Evolutionary conservation across 805 yeast species (phyloP).

Genomic region (Ogataea zsoltii): DNA sequence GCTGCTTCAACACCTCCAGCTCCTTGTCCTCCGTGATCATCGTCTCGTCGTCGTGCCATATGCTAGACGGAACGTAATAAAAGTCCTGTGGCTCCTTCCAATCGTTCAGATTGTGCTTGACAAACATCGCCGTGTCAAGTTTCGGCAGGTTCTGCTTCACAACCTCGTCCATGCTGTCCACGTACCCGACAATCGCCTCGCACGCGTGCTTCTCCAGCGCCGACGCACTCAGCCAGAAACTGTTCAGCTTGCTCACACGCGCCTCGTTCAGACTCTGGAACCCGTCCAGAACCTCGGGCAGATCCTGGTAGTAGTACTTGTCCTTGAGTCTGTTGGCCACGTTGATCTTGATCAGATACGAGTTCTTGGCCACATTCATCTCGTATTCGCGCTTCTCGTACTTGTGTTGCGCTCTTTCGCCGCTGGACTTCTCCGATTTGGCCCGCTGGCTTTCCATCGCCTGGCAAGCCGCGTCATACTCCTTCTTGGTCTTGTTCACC

Average conservation of each 20-base stretch:
- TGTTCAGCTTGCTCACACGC: conserved; percentile 70
- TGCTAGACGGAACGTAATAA: conserved; percentile 80
- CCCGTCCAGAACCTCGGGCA: conserved; percentile 86
- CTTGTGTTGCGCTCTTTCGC: conserved; percentile 52
- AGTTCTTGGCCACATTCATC: conserved; percentile 88
- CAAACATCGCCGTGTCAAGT: conserved; percentile 85
- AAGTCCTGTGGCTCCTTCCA: conserved; percentile 92
- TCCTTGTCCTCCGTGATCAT: conserved; percentile 60
- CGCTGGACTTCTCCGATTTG: conserved; percentile 60
- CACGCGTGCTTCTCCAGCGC: conserved; percentile 53
- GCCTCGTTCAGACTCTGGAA: conserved; percentile 82
- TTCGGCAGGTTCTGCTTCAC: conserved; percentile 69
- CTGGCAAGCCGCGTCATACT: conserved; percentile 80
- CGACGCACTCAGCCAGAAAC: conserved; percentile 61
- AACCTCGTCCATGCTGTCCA: conserved; percentile 51
- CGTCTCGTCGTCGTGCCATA: conserved; percentile 96
- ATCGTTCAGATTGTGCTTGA: conserved; percentile 72
- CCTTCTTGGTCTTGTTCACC: conserved; percentile 63
- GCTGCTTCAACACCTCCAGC: conserved; percentile 53
- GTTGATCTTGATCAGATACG: conserved; percentile 75
- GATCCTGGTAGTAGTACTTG: conserved; percentile 87
- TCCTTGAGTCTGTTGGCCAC: conserved; percentile 90
- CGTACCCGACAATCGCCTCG: conserved; percentile 46
- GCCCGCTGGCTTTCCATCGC: conserved; percentile 78
- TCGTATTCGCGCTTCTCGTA: conserved; percentile 64